Base-by-base conservation (phyloP, 306 rosid genomes). In the Sicyos edulis region DNA sequence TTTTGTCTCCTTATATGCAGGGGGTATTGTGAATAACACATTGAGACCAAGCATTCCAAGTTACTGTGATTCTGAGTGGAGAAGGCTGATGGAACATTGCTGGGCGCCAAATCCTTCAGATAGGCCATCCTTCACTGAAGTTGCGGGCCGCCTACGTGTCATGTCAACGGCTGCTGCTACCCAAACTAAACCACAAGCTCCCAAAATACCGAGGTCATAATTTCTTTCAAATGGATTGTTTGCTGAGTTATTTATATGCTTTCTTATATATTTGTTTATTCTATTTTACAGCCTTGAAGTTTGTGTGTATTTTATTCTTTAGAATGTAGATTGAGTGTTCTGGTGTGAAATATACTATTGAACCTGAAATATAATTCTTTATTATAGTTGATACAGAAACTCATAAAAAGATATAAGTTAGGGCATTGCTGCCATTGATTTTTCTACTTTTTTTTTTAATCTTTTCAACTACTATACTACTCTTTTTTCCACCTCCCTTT, bases 81-180 rank as follows among this genome's bases (percentile, higher is more conserved):
- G 85, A 76, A 79, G 74, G 52, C 83, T 92, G 72, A 90, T 92
- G 98, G 98, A 92, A 82, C 90, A 88, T 85, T 92, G 98, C 79
- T 92, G 98, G 98, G 96, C 96, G 10, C 98, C 98, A 57, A 90
- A 88, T 79, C 98, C 98, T 11, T 65, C 86, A 4, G 85, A 44
- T n/a, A 83, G 98, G 82, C 98, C 98, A 70, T 87, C 93, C 12
- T 92, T 92, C 85, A 88, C 98, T 2, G 96, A 92, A 75, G 91
- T 92, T 51, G 84, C 98, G 3, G 72, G 87, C 63, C 91, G 96
- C 63, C 77, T 92, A 52, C 91, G 93, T 2, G 87, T 66, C 51
- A 86, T 92, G 96, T 87, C 90, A 37, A 79, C 89, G 11, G 85
- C 87, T 0, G 40, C 40, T 34, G 89, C 98, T 58, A 54, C 74